Evolutionary conservation across 73 alveolate genomes (phyloP), one percentile per base, ranked within the genome.

Genomic region (Paramecium bursaria): DNA sequence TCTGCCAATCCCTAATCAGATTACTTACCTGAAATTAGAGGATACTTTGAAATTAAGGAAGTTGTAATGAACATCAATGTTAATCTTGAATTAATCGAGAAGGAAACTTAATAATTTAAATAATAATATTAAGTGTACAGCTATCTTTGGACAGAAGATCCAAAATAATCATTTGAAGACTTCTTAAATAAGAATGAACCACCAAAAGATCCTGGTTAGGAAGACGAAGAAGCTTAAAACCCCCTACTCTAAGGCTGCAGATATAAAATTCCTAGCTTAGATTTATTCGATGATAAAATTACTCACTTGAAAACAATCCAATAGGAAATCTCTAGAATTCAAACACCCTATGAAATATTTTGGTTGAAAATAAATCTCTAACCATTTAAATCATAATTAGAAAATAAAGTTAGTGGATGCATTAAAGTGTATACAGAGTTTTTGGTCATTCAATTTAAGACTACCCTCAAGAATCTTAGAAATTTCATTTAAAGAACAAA

Each of bases 121-220:
- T 75, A 75, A 47, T 80, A 92, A 49, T 97, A 92, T 85, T 90
- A 88, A 23, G 98, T 95, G 49, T 94, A 91, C 48, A 90, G 93
- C 54, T 94, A 95, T 93, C 76, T 97, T 48, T 97, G 99, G 99
- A 91, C 93, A 44, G 98, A 97, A 91, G 98, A 97, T 57, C 91
- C 95, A 22, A 94, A 90, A 50, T 92, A 90, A 48, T 87, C 94
- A 53, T 96, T 96, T 93, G 93, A 90, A 75, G 97, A 93, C 46
- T 96, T 96, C 94, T 86, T 96, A 50, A 92, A 93, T 51, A 97
- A 96, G 25, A 94, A 86, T 7, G 90, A 91, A 46, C 90, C 92
- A 0, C 74, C 79, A 27, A 92, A 94, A 35, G 97, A 94, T 52
- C 91, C 91, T 9, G 90, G 44, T 42, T 86, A 51, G 15, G 93